phyloP scores from a whole-genome alignment of 2,329 filamentous ascomycete species.

The Exophiala spinifera region DNA sequence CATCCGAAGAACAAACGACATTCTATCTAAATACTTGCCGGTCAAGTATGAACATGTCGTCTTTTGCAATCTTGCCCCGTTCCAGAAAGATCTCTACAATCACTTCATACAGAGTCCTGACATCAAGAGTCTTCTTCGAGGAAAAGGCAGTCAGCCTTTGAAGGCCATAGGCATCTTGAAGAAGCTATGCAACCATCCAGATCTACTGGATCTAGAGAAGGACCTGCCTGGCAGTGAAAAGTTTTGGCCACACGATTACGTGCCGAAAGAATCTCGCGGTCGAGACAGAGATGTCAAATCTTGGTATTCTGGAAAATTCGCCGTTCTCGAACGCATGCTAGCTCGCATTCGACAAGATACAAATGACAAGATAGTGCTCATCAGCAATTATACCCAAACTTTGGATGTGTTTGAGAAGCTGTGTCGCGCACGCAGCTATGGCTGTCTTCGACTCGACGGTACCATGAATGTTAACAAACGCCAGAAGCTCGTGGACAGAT shows the following conservation, averaged over 20 bases:
- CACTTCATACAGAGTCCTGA: slow-evolving; percentile 95
- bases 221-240: slow-evolving; percentile 86
- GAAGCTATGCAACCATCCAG: slow-evolving; percentile 97
- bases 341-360: slow-evolving; percentile 92
- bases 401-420: slow-evolving; percentile 90
- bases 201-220: slow-evolving; percentile 75
- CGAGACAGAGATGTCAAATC: slow-evolving; percentile 88
- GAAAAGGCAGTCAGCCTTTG: slow-evolving; percentile 91
- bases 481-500: slow-evolving; percentile 94
- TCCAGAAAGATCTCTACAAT: slow-evolving; percentile 91
- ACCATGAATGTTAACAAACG: slow-evolving; percentile 98
- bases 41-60: slow-evolving; percentile 99
- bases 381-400: slow-evolving; percentile 97
- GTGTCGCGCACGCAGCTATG: slow-evolving; percentile 80
- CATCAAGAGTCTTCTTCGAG: slow-evolving; percentile 84
- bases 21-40: slow-evolving; percentile 93
- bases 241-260: slow-evolving; percentile 79
- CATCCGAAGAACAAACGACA: slow-evolving; percentile 95
- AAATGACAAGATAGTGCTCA: slow-evolving; percentile 98
- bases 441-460: slow-evolving; percentile 83
- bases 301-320: slow-evolving; percentile 98
- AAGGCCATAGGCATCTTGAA: slow-evolving; percentile 97
- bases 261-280: slow-evolving; percentile 81
- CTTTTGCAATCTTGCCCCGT: slow-evolving; percentile 90
- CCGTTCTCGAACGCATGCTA: slow-evolving; percentile 96